phyloP scores from a whole-genome alignment of 345 rosid species.

The Syzygium jambos region DNA sequence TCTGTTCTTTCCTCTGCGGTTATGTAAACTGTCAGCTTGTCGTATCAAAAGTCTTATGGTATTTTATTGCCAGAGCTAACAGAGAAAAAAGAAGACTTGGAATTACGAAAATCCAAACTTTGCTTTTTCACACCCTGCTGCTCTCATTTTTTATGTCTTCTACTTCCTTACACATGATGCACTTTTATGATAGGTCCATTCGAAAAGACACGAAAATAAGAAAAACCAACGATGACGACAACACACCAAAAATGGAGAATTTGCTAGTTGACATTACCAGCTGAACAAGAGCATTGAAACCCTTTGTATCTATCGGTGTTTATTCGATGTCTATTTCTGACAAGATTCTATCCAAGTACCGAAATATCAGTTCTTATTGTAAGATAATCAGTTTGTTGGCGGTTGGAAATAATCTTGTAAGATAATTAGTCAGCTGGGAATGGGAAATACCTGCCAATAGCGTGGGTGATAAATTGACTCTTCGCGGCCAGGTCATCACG shows the following conservation, averaged over 20 bases:
- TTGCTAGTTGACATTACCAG: conserved; percentile 13
- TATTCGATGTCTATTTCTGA: conserved; percentile 35
- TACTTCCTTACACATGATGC: neutral
- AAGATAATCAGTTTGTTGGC: neutral
- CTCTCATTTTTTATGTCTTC: neutral
- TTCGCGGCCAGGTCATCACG: too few species aligned
- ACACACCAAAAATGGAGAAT: neutral
- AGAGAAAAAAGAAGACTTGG: neutral
- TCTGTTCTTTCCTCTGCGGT: conserved; percentile 29
- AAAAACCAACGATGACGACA: neutral
- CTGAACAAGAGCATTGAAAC: conserved; percentile 26
- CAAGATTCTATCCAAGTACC: conserved; percentile 11
- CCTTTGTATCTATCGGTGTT: conserved; percentile 27
- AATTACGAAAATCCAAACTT: neutral
- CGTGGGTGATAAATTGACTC: too few species aligned
- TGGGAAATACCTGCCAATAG: too few species aligned
- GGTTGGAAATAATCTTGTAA: neutral
- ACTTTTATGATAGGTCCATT: neutral
- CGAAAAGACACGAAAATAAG: neutral
- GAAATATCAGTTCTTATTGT: neutral
- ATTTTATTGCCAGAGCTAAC: neutral
- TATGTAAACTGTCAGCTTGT: neutral
- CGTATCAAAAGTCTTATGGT: neutral
- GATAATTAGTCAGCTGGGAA: too few species aligned
- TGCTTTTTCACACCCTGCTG: neutral